A percentile compares a stretch with the other conserved stretches of the same genome.
phyloP scores from a whole-genome alignment of 1,139 yeast genomes.

The Diutina siamensis region DNA sequence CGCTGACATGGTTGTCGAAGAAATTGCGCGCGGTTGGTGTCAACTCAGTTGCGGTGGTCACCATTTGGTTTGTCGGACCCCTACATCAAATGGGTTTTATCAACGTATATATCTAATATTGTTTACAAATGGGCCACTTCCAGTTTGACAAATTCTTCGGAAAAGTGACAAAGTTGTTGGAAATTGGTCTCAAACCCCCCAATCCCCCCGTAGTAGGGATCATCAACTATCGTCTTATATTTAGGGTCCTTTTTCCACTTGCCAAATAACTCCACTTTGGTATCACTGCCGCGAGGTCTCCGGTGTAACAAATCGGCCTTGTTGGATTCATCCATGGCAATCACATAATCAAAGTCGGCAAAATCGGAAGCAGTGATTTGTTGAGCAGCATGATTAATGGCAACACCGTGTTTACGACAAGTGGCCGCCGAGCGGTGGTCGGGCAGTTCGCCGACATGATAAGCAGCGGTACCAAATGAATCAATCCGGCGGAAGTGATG shows the following conservation, averaged over 20 bases:
- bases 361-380: constrained; percentile 52
- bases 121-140: constrained; percentile 21
- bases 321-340: constrained; percentile 79
- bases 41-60: no score
- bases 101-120: neutral
- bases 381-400: constrained; percentile 68
- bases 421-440: constrained; percentile 64
- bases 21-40: neutral
- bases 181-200: constrained; percentile 76
- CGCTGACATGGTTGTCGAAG: constrained; percentile 24
- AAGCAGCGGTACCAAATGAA: constrained; percentile 83
- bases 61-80: no score
- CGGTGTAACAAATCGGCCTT: constrained; percentile 44
- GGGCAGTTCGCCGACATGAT: constrained; percentile 74
- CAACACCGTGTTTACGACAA: constrained; percentile 62
- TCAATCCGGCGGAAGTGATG: constrained; percentile 46
- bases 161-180: constrained; percentile 62
- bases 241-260: constrained; percentile 48
- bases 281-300: constrained; percentile 43
- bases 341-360: constrained; percentile 61
- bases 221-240: constrained; percentile 54
- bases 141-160: constrained; percentile 46
- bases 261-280: constrained; percentile 60
- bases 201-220: constrained; percentile 86
- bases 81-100: no score